Evolutionary conservation across 2,329 filamentous ascomycete genomes (phyloP).

Genomic region (Celoporthe dispersa): DNA sequence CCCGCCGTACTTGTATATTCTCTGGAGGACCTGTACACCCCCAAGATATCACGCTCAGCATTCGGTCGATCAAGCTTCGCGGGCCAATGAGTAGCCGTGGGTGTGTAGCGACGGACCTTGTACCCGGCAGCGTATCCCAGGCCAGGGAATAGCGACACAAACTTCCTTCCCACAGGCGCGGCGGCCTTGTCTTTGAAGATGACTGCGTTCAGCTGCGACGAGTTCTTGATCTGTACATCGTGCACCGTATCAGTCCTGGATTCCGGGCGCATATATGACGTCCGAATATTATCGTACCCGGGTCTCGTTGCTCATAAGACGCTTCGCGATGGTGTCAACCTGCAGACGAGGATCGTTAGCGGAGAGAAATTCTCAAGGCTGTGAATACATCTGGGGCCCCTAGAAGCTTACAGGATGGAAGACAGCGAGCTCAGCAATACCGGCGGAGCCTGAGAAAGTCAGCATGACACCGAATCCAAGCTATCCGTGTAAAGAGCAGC

Average conservation of each 20-base stretch:
- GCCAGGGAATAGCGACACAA: conserved; percentile 94
- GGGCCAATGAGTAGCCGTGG: neutral
- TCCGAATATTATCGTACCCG: conserved; percentile 53
- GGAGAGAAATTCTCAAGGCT: conserved; percentile 19
- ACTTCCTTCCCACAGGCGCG: conserved; percentile 74
- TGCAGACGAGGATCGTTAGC: conserved; percentile 44
- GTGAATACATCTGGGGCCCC: conserved; percentile 36
- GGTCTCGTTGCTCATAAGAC: conserved; percentile 97
- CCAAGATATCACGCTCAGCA: neutral
- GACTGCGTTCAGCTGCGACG: conserved; percentile 78
- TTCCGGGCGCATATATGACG: neutral
- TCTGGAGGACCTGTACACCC: conserved; percentile 71
- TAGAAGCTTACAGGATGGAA: conserved; percentile 75
- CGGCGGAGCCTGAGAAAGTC: conserved; percentile 72
- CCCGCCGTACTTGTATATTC: conserved; percentile 98
- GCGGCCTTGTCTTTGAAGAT: conserved; percentile 89
- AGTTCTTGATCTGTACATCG: conserved; percentile 54
- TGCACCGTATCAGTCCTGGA: conserved; percentile 21
- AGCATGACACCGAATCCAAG: conserved; percentile 19
- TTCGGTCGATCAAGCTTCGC: neutral
- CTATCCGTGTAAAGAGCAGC: conserved; percentile 15
- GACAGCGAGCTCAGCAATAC: conserved; percentile 89
- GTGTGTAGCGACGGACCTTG: conserved; percentile 63
- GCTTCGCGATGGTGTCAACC: conserved; percentile 98
- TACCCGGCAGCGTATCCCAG: conserved; percentile 97